phyloP scores from a whole-genome alignment of 441 rosid genomes.

The Aquilaria agallochum region DNA sequence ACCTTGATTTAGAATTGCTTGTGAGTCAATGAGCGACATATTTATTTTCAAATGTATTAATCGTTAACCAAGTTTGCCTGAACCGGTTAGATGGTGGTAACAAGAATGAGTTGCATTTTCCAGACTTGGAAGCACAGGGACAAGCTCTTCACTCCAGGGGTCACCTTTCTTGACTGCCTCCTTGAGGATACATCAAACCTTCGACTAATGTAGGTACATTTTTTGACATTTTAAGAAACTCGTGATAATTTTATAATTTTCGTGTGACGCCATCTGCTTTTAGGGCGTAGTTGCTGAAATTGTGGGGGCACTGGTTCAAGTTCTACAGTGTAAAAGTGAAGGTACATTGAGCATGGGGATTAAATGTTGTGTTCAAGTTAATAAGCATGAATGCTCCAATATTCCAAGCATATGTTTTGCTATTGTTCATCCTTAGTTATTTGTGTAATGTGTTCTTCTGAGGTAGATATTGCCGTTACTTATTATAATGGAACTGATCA shows the following conservation, averaged over 20 bases:
- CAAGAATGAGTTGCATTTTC: conserved; percentile 61
- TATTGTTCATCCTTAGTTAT: conserved; percentile 41
- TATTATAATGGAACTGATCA: too few relatives aligned
- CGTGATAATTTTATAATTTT: too few relatives aligned
- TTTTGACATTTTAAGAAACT: too few relatives aligned
- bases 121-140: conserved; percentile 50
- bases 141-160: conserved; percentile 43
- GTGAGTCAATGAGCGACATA: neutral
- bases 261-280: neutral
- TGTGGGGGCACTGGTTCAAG: conserved; percentile 14
- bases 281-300: conserved; percentile 53
- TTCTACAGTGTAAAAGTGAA: conserved; percentile 12
- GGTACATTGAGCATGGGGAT: conserved; percentile 6
- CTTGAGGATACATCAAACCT: conserved; percentile 34
- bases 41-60: too few relatives aligned
- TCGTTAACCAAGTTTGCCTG: neutral
- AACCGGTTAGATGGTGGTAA: conserved; percentile 45
- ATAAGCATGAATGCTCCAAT: conserved; percentile 2
- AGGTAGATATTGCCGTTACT: conserved; percentile 32
- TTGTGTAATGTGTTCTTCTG: conserved; percentile 35
- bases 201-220: conserved; percentile 59
- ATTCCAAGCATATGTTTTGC: conserved; percentile 7
- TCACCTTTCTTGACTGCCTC: conserved; percentile 66
- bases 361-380: conserved; percentile 12
- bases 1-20: neutral